Conservation (phyloP, 1,284 basidiomycete species). For the Phenoliferia sp. region DNA sequence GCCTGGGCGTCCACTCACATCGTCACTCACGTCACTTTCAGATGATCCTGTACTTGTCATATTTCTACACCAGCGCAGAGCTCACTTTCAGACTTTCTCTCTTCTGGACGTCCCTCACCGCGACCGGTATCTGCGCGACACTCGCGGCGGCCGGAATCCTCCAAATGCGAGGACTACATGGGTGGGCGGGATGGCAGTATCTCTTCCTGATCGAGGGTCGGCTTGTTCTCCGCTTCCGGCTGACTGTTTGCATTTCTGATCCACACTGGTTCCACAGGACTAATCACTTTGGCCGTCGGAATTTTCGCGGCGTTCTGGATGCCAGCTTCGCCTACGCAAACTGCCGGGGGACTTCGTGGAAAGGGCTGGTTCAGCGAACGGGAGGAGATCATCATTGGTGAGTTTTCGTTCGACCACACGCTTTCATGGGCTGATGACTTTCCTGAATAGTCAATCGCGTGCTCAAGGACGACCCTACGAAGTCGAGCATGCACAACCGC, state of each 20-base stretch:
- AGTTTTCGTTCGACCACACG: no score
- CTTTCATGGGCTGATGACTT: no score
- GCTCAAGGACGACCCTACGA: conserved; percentile 46
- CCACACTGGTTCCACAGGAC: conserved; percentile 28
- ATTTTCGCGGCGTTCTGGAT: conserved; percentile 40
- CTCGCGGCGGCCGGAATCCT: conserved; percentile 42
- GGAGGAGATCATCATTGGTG: conserved; percentile 46
- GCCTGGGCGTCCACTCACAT: no score
- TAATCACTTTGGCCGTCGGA: conserved; percentile 41
- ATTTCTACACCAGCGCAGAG: conserved; percentile 37
- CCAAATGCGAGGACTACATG: conserved; percentile 37
- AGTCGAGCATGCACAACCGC: conserved; percentile 46
- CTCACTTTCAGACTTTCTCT: conserved; percentile 43
- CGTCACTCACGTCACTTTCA: conserved; percentile 18
- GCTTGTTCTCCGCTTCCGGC: not conserved
- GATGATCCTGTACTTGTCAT: conserved; percentile 34
- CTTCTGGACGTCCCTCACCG: conserved; percentile 43
- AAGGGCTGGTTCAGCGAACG: conserved; percentile 47
- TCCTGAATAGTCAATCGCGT: conserved; percentile 48
- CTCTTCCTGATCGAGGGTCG: conserved; percentile 35
- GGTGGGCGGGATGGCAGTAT: conserved; percentile 39
- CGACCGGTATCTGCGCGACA: conserved; percentile 37
- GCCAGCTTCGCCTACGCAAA: conserved; percentile 42
- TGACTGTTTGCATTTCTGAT: not conserved
- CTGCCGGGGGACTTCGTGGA: conserved; percentile 32